A percentile compares a stretch with the other conserved stretches of the same genome.
These are phyloP conservation scores for Cichorium intybus DNA, from an alignment of 140 eudicot species.

Conservation along the genomic window DNA sequence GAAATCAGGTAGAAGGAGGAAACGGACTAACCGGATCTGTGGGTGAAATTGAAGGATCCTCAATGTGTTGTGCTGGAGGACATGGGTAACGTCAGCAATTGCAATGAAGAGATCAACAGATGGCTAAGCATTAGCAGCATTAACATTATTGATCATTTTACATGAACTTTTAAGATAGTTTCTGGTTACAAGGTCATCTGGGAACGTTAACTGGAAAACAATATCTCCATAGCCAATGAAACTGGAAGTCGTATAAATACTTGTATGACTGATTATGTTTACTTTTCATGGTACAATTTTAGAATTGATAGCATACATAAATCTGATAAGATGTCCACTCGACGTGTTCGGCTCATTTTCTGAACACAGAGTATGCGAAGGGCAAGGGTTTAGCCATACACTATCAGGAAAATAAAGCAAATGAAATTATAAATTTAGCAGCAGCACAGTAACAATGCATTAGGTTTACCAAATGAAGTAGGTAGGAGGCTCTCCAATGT, in stretches of 20 bases:
- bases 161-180: background rate
- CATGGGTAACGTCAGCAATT: background rate
- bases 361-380: background rate
- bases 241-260: background rate
- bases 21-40: no score
- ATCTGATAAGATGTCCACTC: background rate
- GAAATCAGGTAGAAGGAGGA: no score
- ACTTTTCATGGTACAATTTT: background rate
- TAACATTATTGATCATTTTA: background rate
- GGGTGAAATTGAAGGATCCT: no score
- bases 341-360: background rate
- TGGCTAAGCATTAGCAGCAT: background rate
- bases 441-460: background rate
- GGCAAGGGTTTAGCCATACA: conserved; percentile 2
- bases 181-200: background rate
- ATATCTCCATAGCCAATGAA: no score
- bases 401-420: background rate
- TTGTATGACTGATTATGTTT: background rate
- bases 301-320: background rate
- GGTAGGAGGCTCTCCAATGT: conserved; percentile 65
- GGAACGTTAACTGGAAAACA: background rate
- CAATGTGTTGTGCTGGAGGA: no score
- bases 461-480: conserved; percentile 63
- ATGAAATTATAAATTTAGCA: background rate
- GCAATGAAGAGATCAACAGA: background rate